phyloP scores from a whole-genome alignment of 257 asterid species.

The Solanum dulcamara region DNA sequence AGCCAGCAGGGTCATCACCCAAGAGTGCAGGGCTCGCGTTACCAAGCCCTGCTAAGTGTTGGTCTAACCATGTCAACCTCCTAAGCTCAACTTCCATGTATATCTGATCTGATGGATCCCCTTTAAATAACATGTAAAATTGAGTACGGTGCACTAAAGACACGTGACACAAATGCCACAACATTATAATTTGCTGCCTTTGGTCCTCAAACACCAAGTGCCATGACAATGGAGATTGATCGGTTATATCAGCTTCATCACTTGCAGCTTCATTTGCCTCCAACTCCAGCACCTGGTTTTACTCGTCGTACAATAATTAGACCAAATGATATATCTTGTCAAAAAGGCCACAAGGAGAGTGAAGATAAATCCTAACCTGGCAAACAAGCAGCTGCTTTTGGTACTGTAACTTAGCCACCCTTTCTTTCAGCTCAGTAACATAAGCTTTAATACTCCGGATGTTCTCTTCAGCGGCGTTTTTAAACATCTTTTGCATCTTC shows the following conservation, averaged over 20 bases:
- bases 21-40: conserved; percentile 97
- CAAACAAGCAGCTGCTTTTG: conserved; percentile 95
- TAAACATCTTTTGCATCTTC: conserved; percentile 84
- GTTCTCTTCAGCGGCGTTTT: conserved; percentile 89
- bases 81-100: conserved; percentile 90
- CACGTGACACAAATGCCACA: conserved; percentile 96
- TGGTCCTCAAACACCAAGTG: conserved; percentile 61
- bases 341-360: neutral
- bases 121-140: conserved; percentile 65
- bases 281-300: conserved; percentile 70
- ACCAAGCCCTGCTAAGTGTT: conserved; percentile 78
- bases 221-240: conserved; percentile 55
- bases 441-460: conserved; percentile 77
- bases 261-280: conserved; percentile 53
- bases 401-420: conserved; percentile 92
- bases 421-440: conserved; percentile 84
- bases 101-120: conserved; percentile 80
- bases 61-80: conserved; percentile 88
- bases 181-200: conserved; percentile 74
- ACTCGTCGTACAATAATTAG: neutral
- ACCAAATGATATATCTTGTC: neutral
- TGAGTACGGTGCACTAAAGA: conserved; percentile 86
- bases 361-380: conserved; percentile 42
- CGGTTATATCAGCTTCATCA: conserved; percentile 41
- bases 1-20: conserved; percentile 87